Conservation (phyloP, 176 grass and related monocot genomes). For the Oryza officinalis region DNA sequence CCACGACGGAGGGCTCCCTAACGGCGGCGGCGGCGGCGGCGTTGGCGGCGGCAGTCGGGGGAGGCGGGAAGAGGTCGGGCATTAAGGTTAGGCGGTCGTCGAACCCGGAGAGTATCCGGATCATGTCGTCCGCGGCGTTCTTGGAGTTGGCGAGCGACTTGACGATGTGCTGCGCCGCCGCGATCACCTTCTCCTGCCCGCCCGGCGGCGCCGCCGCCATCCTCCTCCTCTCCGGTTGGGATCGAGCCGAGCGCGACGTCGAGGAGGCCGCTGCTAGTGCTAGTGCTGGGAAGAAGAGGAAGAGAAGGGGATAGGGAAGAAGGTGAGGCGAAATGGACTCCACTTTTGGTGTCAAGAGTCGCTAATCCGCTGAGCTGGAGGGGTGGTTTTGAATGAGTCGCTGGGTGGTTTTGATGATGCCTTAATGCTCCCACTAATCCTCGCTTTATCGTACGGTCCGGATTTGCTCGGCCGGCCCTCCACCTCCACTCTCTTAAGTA, state of each 20-base stretch:
- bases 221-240: neutral
- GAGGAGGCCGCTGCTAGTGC: neutral
- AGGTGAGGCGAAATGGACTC: constrained; percentile 16
- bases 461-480: constrained; percentile 13
- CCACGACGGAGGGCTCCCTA: neutral
- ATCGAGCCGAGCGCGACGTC: constrained; percentile 2
- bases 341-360: neutral
- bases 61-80: constrained; percentile 63
- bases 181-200: constrained; percentile 86
- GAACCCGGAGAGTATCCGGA: constrained; percentile 88
- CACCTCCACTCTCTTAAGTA: neutral
- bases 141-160: constrained; percentile 82
- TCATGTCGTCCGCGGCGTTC: constrained; percentile 96
- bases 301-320: neutral
- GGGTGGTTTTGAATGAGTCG: constrained; percentile 36
- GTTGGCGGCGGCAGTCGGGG: neutral
- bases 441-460: constrained; percentile 22
- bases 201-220: constrained; percentile 62
- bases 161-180: constrained; percentile 82
- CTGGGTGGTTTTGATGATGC: constrained; percentile 20
- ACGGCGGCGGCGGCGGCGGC: neutral
- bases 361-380: constrained; percentile 13
- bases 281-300: neutral
- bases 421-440: constrained; percentile 7
- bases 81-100: constrained; percentile 73